These are phyloP conservation scores for Penicillium soppii DNA, from an alignment of 495 filamentous ascomycete species.

Conservation along the genomic window DNA sequence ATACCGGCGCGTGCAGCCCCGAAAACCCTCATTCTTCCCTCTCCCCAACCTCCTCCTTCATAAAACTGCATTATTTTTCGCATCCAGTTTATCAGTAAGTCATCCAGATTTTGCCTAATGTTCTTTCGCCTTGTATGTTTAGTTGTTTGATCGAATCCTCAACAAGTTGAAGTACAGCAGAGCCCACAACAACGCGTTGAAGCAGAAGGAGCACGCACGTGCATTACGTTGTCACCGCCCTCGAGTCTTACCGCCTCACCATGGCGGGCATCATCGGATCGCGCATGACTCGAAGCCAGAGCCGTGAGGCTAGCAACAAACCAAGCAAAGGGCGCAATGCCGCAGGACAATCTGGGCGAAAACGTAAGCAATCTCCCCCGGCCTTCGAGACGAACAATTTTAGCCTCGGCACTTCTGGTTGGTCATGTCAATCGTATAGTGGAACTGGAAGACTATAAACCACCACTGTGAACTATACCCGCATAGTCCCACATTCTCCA, in stretches of 20 bases:
- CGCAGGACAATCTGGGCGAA: neutral
- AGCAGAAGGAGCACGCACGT: neutral
- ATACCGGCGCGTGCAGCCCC: neutral
- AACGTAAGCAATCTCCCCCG: neutral
- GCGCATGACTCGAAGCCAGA: conserved; percentile 28
- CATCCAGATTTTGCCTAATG: too few species aligned
- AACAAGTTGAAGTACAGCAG: too few species aligned
- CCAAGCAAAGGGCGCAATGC: neutral
- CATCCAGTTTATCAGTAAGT: neutral
- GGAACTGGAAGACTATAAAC: neutral
- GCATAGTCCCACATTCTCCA: neutral
- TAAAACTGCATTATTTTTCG: too few species aligned
- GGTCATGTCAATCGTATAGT: neutral
- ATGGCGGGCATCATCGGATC: conserved; percentile 15
- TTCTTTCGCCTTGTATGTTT: too few species aligned
- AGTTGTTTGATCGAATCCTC: neutral
- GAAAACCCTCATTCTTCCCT: conserved; percentile 2
- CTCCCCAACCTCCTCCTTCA: neutral
- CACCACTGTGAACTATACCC: neutral
- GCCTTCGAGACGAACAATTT: too few species aligned
- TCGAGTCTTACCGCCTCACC: conserved; percentile 6
- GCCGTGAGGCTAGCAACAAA: conserved; percentile 18
- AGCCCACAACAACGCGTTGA: neutral
- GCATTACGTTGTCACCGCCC: neutral
- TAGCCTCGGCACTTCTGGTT: too few species aligned